Conservation (phyloP, 345 rosid species). For the Pelargonium nanum region DNA sequence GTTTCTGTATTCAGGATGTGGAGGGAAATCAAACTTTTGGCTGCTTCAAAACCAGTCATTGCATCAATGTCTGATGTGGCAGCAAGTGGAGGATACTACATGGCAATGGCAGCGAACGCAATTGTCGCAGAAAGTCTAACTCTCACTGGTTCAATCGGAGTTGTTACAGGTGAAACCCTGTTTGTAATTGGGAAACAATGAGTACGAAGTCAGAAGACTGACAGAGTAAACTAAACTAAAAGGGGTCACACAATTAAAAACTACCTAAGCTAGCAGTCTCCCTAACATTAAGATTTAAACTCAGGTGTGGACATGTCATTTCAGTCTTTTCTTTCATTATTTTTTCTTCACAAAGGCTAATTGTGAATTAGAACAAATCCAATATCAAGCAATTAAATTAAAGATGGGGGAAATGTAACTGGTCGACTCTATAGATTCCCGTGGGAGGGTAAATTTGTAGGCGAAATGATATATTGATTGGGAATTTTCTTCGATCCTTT, state of each 20-base stretch:
- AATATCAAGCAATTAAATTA: too few relatives aligned
- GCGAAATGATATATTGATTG: background rate
- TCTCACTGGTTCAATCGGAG: conserved; percentile 86
- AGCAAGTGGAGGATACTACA: conserved; percentile 96
- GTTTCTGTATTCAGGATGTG: conserved; percentile 54
- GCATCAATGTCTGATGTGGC: conserved; percentile 96
- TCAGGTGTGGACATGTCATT: background rate
- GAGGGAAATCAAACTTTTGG: conserved; percentile 87
- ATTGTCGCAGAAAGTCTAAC: conserved; percentile 77
- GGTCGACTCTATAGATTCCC: too few relatives aligned
- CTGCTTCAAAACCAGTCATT: conserved; percentile 70
- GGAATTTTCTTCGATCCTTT: background rate
- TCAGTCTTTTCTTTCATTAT: background rate
- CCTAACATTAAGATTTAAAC: background rate
- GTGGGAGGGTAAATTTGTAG: too few relatives aligned
- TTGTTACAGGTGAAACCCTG: conserved; percentile 60
- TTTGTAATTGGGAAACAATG: conserved; percentile 1
- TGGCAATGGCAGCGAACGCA: conserved; percentile 84
- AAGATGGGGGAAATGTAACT: too few relatives aligned
- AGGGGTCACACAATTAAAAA: conserved; percentile 1
- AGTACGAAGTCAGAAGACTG: background rate
- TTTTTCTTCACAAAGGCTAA: background rate
- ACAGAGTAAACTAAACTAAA: background rate
- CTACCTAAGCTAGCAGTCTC: background rate
- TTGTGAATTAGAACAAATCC: background rate